phyloP scores from a whole-genome alignment of 768 basidiomycete genomes.

The Amylocystis lapponica region DNA sequence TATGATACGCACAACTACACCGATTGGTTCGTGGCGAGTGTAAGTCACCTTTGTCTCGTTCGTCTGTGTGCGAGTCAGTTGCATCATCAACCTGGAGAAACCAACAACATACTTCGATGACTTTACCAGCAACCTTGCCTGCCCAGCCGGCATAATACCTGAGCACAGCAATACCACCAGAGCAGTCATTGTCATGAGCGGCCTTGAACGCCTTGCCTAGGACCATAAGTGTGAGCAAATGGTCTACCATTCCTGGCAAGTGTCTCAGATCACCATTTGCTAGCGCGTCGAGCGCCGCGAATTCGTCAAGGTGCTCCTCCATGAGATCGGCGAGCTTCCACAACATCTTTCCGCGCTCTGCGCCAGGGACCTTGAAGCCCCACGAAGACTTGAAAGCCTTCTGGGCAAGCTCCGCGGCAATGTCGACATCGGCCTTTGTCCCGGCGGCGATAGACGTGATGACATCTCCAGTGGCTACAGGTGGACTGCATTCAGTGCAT shows the following conservation, averaged over 20 bases:
- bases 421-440: conserved; percentile 65
- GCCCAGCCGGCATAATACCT: conserved; percentile 88
- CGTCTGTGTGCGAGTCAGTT: too few relatives aligned
- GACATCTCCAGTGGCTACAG: conserved; percentile 58
- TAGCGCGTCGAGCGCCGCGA: conserved; percentile 69
- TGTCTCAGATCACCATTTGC: too few relatives aligned
- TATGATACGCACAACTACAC: conserved; percentile 61
- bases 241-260: too few relatives aligned
- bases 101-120: too few relatives aligned
- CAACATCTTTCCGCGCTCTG: conserved; percentile 49
- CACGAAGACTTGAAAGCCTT: conserved; percentile 59
- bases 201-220: conserved; percentile 50
- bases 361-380: conserved; percentile 59
- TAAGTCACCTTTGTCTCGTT: conserved; percentile 78
- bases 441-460: conserved; percentile 54
- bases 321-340: conserved; percentile 59
- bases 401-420: conserved; percentile 63
- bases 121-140: conserved; percentile 75
- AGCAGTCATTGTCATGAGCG: conserved; percentile 42
- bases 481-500: too few relatives aligned
- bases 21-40: conserved; percentile 88
- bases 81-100: too few relatives aligned
- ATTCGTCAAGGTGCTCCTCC: conserved; percentile 52
- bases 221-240: too few relatives aligned
- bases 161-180: conserved; percentile 40